Evolutionary conservation across 805 yeast species (phyloP).

Genomic region (Kodamaea restingae): DNA sequence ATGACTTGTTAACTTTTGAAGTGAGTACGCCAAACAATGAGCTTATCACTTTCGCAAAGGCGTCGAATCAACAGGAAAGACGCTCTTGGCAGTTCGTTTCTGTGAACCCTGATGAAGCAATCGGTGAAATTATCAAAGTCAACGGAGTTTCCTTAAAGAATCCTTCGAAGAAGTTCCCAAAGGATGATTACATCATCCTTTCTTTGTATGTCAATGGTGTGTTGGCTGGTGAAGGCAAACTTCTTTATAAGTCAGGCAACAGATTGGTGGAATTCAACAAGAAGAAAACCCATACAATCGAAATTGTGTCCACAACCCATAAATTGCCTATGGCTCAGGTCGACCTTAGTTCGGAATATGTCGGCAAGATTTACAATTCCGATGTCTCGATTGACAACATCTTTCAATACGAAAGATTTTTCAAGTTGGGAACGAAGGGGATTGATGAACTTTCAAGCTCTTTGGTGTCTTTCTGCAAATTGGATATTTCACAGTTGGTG

Average conservation of each 20-base stretch:
- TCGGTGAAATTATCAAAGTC: conserved; percentile 68
- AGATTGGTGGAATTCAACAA: conserved; percentile 45
- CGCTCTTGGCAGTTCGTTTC: conserved; percentile 69
- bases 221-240: conserved; percentile 54
- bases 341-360: conserved; percentile 59
- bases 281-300: conserved; percentile 40
- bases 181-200: conserved; percentile 53
- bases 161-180: conserved; percentile 29
- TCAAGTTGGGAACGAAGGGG: conserved; percentile 39
- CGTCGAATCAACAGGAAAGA: conserved; percentile 54
- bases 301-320: conserved; percentile 37
- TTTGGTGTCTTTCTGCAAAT: conserved; percentile 47
- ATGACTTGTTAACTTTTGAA: conserved; percentile 49
- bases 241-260: conserved; percentile 47
- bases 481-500: conserved; percentile 51
- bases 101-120: conserved; percentile 62
- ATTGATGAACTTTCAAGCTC: conserved; percentile 44
- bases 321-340: conserved; percentile 41
- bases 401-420: conserved; percentile 48
- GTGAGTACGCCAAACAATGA: conserved; percentile 50
- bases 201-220: conserved; percentile 62
- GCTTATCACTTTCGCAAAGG: conserved; percentile 56
- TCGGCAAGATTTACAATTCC: conserved; percentile 63
- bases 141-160: conserved; percentile 49
- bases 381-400: conserved; percentile 53